These are phyloP conservation scores for Aquilaria agallochum DNA, from an alignment of 441 rosid genomes.

Conservation along the genomic window DNA sequence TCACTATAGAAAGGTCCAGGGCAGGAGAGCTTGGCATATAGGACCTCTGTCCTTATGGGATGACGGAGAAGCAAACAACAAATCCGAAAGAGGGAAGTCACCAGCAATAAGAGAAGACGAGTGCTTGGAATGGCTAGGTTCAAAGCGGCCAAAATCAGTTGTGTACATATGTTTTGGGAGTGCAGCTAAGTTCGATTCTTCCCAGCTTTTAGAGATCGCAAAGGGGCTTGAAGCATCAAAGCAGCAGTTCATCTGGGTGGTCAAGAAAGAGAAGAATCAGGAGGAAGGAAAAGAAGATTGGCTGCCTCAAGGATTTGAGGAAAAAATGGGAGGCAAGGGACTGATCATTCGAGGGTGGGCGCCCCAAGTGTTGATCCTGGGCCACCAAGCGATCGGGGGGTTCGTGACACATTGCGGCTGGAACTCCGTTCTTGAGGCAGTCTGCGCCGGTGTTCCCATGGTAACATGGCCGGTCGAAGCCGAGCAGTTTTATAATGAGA, in stretches of 20 bases:
- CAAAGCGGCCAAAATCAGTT: constrained; percentile 46
- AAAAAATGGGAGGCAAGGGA: background rate
- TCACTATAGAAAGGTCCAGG: constrained; percentile 27
- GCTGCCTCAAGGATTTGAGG: constrained; percentile 26
- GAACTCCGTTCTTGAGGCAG: background rate
- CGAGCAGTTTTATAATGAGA: constrained; percentile 28
- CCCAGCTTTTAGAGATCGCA: constrained; percentile 29
- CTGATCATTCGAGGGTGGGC: too few relatives aligned
- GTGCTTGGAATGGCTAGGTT: constrained; percentile 52
- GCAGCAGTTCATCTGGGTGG: constrained; percentile 34
- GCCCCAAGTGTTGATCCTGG: too few relatives aligned
- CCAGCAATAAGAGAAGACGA: constrained; percentile 27
- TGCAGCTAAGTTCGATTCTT: constrained; percentile 15
- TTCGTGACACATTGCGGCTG: too few relatives aligned
- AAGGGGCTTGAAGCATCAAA: constrained; percentile 24
- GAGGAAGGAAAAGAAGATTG: constrained; percentile 19
- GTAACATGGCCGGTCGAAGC: constrained; percentile 22
- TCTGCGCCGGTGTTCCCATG: constrained; percentile 19
- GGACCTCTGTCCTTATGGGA: constrained; percentile 15
- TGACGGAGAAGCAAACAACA: constrained; percentile 21
- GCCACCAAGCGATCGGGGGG: too few relatives aligned
- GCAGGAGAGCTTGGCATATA: constrained; percentile 29
- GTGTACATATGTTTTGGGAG: constrained; percentile 65
- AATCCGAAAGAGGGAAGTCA: constrained; percentile 36
- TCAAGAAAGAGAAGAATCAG: constrained; percentile 8